Percentiles rank a stretch among this genome's conserved stretches.
Conservation (phyloP, 305 asterid genomes). For the Fraxinus platypoda region DNA sequence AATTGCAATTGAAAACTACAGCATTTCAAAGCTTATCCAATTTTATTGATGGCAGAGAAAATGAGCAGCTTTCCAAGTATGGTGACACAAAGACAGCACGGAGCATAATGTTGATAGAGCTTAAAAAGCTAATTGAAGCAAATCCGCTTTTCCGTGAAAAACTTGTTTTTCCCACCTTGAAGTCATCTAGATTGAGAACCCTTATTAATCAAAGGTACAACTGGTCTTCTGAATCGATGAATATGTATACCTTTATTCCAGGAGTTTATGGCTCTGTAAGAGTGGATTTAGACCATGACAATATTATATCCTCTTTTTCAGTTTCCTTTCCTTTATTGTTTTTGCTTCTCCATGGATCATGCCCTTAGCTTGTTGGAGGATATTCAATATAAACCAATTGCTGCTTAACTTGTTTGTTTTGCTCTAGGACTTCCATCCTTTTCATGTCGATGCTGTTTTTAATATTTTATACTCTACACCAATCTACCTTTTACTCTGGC, state of each 20-base stretch:
- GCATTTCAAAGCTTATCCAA: conserved; percentile 11
- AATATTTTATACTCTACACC: not conserved
- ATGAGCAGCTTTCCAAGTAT: conserved; percentile 87
- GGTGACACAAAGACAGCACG: conserved; percentile 94
- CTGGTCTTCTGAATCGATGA: not conserved
- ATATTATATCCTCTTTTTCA: not conserved
- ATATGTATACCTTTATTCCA: not conserved
- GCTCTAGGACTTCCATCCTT: not conserved
- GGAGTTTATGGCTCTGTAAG: not conserved
- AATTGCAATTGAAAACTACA: not conserved
- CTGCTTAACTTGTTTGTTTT: not conserved
- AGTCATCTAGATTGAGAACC: conserved; percentile 77
- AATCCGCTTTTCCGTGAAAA: conserved; percentile 90
- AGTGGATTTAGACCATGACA: not conserved
- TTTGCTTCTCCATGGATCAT: conserved; percentile 8
- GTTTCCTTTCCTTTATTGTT: not conserved
- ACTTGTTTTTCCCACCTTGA: conserved; percentile 72
- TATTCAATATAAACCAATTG: not conserved
- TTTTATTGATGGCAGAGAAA: conserved; percentile 57
- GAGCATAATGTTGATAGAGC: conserved; percentile 80
- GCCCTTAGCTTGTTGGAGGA: not conserved
- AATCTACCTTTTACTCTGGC: not conserved
- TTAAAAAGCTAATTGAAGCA: conserved; percentile 77
- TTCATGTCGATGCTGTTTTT: not conserved
- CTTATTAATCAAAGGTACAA: conserved; percentile 78